Evolutionary conservation across 768 basidiomycete species (phyloP).

Genomic region (Coprinopsis sp.): DNA sequence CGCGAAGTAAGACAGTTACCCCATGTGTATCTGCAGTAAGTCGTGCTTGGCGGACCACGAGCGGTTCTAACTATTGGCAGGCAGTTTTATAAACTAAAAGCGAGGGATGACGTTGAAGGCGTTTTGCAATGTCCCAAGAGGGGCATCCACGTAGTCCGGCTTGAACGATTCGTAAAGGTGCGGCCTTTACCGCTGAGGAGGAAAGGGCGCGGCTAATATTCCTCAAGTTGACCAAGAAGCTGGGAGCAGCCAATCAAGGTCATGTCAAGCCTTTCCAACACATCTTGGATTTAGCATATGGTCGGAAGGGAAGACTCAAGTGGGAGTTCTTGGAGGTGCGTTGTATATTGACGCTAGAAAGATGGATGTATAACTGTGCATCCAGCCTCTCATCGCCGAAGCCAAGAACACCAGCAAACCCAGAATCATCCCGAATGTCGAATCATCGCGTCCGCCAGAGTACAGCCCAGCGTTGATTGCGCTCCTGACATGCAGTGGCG

Average conservation of each 20-base stretch:
- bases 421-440: constrained; percentile 46
- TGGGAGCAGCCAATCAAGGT: constrained; percentile 53
- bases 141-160: constrained; percentile 32
- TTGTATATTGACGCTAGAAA: constrained; percentile 2
- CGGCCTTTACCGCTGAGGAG: not conserved
- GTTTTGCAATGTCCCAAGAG: constrained; percentile 32
- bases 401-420: constrained; percentile 36
- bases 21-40: constrained; percentile 40
- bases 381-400: constrained; percentile 54
- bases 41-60: not conserved
- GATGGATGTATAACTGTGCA: not conserved
- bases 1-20: constrained; percentile 39
- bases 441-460: constrained; percentile 56
- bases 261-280: constrained; percentile 46
- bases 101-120: constrained; percentile 52
- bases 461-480: constrained; percentile 60
- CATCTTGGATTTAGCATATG: constrained; percentile 69
- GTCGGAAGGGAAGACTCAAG: constrained; percentile 65
- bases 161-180: constrained; percentile 52
- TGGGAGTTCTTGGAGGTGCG: constrained; percentile 65
- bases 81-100: constrained; percentile 60
- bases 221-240: constrained; percentile 45
- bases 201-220: not conserved
- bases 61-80: constrained; percentile 29
- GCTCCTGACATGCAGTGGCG: constrained; percentile 50